Base-by-base conservation (phyloP, 805 yeast genomes). In the Candida caryicola region DNA sequence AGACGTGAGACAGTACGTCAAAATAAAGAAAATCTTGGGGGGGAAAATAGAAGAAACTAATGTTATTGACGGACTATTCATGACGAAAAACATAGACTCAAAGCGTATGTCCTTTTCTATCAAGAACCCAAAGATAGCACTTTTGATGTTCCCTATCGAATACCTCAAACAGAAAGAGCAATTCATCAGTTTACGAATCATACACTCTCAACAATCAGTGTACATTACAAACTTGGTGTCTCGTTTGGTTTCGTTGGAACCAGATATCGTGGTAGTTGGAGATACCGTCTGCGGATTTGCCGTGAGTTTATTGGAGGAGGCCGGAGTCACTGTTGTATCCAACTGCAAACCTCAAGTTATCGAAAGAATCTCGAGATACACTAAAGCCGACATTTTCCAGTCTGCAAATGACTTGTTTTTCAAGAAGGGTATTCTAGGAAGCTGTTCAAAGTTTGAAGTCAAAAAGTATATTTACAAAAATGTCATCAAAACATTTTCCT, bases 81-180 rank as follows among this genome's bases (percentile, higher is more conserved):
- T 90, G 59, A 84, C 97, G 0, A 88, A 89, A 47, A 78, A 81
- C 13, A 66, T 90, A 31, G 95, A 96, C 3, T 69, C 85, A 27
- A 86, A 82, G 52, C 58, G 75, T 1, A 95, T 93, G 99, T 77
- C 88, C 0, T 59, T 77, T 4, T 54, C 57, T 17, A 69, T 95
- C 5, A 51, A 55, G 0, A 71, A 76, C 35, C 98, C 99, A 0
- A 75, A 81, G 38, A 84, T 93, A 28, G 79, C 91, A 41, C 68
- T 95, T 13, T 72, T 93, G 4, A 82, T 89, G 71, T 93, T 93
- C 52, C 96, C 97, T 0, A 64, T 93, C 17, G 98, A 90, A 54
- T 93, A 88, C 49, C 69, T 81, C 41, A 79, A 82, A 43, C 80
- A 78, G 29, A 87, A 83, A 37, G 88, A 84, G 47, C 86, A 81